A percentile compares a stretch with the other conserved stretches of the same genome.
Conservation (phyloP, 768 basidiomycete genomes). For the Xanthoconium stramineum region DNA sequence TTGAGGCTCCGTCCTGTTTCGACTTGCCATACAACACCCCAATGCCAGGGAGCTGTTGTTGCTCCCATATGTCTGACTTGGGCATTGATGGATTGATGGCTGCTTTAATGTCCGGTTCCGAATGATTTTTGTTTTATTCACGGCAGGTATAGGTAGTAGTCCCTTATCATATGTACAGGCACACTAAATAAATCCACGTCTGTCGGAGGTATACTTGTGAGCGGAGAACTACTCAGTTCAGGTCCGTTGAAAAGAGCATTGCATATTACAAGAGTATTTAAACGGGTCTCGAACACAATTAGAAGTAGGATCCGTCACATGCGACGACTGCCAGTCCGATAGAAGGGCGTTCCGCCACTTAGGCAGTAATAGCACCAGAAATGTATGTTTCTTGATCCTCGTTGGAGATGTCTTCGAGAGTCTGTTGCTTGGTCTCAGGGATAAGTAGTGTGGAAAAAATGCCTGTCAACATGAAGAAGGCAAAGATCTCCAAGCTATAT, state of each 20-base stretch:
- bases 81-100: no score
- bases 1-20: no score
- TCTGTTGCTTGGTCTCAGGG: slow-evolving; percentile 69
- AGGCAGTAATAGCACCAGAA: slow-evolving; percentile 14
- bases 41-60: background rate
- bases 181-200: background rate
- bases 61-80: no score
- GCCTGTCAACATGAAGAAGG: slow-evolving; percentile 84
- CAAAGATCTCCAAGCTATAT: slow-evolving; percentile 70
- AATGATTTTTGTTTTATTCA: no score
- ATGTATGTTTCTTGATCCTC: slow-evolving; percentile 67
- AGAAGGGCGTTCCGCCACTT: background rate
- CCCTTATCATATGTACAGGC: background rate
- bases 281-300: background rate
- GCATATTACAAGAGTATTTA: slow-evolving; percentile 8
- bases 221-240: background rate
- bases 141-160: no score
- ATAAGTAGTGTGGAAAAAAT: slow-evolving; percentile 77
- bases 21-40: background rate
- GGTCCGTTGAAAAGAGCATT: background rate
- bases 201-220: background rate
- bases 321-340: background rate
- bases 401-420: slow-evolving; percentile 71
- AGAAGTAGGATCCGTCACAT: background rate
- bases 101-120: no score